phyloP scores from a whole-genome alignment of 2,329 filamentous ascomycete genomes.

The Ophiostoma perfectum region DNA sequence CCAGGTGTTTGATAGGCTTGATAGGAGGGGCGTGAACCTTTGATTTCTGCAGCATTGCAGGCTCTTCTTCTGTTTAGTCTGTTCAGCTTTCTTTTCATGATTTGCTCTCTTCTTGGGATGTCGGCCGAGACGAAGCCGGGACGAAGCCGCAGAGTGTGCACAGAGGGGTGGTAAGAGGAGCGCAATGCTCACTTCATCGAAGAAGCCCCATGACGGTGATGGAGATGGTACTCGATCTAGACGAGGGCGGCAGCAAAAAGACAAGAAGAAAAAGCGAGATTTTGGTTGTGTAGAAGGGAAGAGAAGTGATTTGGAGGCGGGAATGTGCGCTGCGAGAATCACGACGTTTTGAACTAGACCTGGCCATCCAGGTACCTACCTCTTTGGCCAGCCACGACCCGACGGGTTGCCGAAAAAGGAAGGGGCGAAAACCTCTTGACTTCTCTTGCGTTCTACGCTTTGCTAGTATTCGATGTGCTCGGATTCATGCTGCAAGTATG shows the following conservation, averaged over 20 bases:
- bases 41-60: no score
- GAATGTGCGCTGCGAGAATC: not conserved
- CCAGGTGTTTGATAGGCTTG: no score
- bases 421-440: not conserved
- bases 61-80: no score
- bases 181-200: not conserved
- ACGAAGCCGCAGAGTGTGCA: no score
- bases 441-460: not conserved
- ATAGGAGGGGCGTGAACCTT: no score
- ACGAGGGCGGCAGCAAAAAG: not conserved
- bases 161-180: no score
- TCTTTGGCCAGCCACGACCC: constrained; percentile 3
- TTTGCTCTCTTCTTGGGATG: no score
- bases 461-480: not conserved
- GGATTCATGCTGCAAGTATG: not conserved
- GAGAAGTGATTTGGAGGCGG: not conserved
- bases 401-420: not conserved
- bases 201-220: not conserved
- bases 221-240: not conserved
- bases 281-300: not conserved
- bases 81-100: no score
- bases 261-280: not conserved
- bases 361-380: constrained; percentile 8
- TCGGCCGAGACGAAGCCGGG: no score
- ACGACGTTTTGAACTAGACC: not conserved